Evolutionary conservation across 2,329 filamentous ascomycete species (phyloP).

Genomic region (Rhynchosporium agropyri): DNA sequence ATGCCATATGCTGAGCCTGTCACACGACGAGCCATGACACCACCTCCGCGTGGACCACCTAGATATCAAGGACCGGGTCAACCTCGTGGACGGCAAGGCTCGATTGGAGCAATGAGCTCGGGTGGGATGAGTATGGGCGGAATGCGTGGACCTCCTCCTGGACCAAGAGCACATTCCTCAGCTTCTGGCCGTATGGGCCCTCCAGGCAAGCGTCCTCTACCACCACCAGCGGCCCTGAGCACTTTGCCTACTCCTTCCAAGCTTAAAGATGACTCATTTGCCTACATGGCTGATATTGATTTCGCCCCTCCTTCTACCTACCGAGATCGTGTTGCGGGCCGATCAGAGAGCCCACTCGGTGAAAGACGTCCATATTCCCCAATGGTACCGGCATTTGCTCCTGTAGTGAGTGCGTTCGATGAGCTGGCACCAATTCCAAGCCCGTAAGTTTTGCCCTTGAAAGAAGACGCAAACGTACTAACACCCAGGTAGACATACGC

Average conservation of each 20-base stretch:
- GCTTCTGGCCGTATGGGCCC: constrained; percentile 48
- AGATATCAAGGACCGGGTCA: constrained; percentile 40
- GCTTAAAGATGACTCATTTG: constrained; percentile 79
- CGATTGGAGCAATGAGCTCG: constrained; percentile 49
- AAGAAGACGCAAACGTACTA: constrained; percentile 33
- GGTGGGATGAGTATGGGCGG: constrained; percentile 12
- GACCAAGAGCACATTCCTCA: constrained; percentile 66
- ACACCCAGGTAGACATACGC: constrained; percentile 57
- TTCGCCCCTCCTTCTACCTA: constrained; percentile 79
- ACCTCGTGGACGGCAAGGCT: constrained; percentile 51
- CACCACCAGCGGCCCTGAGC: constrained; percentile 73
- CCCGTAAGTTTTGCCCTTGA: constrained; percentile 67
- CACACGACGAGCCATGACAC: constrained; percentile 91
- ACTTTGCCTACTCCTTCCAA: constrained; percentile 84
- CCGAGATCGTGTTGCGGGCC: constrained; percentile 69
- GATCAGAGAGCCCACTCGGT: constrained; percentile 64
- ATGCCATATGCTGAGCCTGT: constrained; percentile 85
- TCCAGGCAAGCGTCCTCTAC: constrained; percentile 57
- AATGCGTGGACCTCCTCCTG: constrained; percentile 42
- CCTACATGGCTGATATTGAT: constrained; percentile 69
- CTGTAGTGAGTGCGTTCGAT: constrained; percentile 81
- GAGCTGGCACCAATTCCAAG: constrained; percentile 85
- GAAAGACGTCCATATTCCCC: constrained; percentile 74
- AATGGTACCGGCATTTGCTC: constrained; percentile 72
- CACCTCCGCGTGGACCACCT: constrained; percentile 65